Evolutionary conservation across 768 basidiomycete species (phyloP), one percentile per base, ranked within the genome.

Genomic region (Boletus sensibilis): DNA sequence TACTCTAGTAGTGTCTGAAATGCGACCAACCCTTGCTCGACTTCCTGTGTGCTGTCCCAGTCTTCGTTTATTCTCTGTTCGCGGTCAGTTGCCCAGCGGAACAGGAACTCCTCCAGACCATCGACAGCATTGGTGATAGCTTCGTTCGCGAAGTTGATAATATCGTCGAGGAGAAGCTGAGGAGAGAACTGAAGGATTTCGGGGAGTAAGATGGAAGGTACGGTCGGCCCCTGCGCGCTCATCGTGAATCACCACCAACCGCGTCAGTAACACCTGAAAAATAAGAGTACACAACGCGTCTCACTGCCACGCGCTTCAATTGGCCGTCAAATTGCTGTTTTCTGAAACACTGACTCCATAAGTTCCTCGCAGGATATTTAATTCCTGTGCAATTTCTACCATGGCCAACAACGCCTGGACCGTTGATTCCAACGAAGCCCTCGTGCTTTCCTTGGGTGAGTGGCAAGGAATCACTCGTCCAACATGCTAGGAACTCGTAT

Each of bases 1-100:
- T 85, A 85, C 66, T 94, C 91, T 14, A 97, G 79, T 42, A 95
- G 79, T 0, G 94, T 94, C 69, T 95, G 91, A 60, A 96, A 92
- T 23, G 90, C 81, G 48, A 92, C 87, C 2, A 94, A 73, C 2
- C 92, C 93, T 73, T 92, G 84, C 61, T 88, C 86, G 21, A 89
- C 79, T 57, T 90, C 88, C 55, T 87, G 82, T 12, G 78, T 85
- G 64, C 78, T 81, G 57, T 85, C 86, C 75, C 81, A 82, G 18
- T 80, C 77, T 57, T 70, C 77, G 48, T 67, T 68, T 37, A 75
- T 65, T 40, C 74, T 72, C 52, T 81, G 77, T 20, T 79, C 76
- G 55, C 88, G 85, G 39, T 81, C 80, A n/a, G 84, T 81, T 5
- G 84, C 86, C 88, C 89, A 90, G 40, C 84, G 82, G 50, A 81